Percentiles rank a stretch among this genome's conserved stretches.
phyloP scores from a whole-genome alignment of 805 yeast species.

The Sugiyamaella qingdaonensis region DNA sequence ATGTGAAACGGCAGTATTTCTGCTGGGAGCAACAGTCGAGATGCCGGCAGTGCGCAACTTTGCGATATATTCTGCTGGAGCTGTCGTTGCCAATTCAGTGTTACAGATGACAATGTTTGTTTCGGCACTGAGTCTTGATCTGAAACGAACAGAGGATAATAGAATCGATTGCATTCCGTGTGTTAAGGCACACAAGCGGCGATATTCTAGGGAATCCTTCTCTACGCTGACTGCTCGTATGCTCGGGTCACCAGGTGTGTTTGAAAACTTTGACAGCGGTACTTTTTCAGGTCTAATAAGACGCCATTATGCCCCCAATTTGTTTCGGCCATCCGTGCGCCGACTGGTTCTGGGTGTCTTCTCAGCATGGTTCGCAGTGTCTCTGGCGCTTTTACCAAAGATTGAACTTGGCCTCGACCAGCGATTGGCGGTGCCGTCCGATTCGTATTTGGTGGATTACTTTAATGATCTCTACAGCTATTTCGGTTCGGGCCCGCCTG shows the following conservation, averaged over 20 bases:
- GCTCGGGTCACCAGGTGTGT: constrained; percentile 18
- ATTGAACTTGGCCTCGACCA: constrained; percentile 84
- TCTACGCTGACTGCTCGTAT: constrained; percentile 18
- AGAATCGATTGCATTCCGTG: constrained; percentile 64
- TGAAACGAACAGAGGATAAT: constrained; percentile 51
- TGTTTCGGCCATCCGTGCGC: constrained; percentile 47
- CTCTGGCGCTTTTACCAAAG: constrained; percentile 64
- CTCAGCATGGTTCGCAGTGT: constrained; percentile 58
- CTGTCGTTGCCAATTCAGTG: constrained; percentile 69
- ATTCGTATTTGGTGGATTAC: constrained; percentile 76
- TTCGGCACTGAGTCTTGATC: constrained; percentile 65
- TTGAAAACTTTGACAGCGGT: constrained; percentile 27
- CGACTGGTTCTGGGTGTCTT: constrained; percentile 52
- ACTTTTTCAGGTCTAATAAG: constrained; percentile 33
- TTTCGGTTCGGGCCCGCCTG: constrained; percentile 87
- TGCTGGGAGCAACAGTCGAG: constrained; percentile 70
- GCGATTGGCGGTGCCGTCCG: constrained; percentile 77
- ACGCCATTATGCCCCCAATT: constrained; percentile 50
- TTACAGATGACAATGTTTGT: constrained; percentile 81
- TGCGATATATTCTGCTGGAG: constrained; percentile 86
- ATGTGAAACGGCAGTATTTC: constrained; percentile 75
- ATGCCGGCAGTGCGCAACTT: constrained; percentile 97
- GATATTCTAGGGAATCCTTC: constrained; percentile 12
- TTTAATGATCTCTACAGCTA: constrained; percentile 70
- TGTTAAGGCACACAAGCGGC: constrained; percentile 29